Conservation (phyloP, 169 alveolate genomes). For the Cryptosporidium sp. region DNA sequence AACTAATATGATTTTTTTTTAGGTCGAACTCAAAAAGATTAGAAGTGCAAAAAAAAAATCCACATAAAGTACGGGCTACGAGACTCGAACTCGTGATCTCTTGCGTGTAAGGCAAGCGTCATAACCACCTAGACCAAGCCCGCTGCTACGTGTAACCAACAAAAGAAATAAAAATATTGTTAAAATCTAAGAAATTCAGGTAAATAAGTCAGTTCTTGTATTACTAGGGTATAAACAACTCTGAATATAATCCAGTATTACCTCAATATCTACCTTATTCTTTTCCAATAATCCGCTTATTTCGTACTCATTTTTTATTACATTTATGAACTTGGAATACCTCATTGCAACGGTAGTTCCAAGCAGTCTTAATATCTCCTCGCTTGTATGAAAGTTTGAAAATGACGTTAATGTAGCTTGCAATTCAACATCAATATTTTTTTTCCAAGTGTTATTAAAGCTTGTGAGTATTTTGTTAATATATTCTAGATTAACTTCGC, state of each 20-base stretch:
- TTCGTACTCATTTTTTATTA: neutral
- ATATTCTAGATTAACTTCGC: constrained; percentile 4
- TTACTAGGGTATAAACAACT: constrained; percentile 33
- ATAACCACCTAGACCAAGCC: constrained; percentile 78
- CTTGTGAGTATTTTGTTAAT: neutral
- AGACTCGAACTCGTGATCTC: constrained; percentile 78
- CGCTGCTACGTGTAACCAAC: constrained; percentile 2
- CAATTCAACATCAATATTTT: constrained; percentile 32
- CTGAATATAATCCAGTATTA: constrained; percentile 44
- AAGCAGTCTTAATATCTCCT: constrained; percentile 47
- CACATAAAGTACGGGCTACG: constrained; percentile 73
- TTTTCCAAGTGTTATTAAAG: constrained; percentile 36
- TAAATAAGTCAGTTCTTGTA: neutral
- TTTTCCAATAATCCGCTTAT: neutral
- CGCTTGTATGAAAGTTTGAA: constrained; percentile 50
- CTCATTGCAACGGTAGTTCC: constrained; percentile 45
- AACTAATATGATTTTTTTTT: neutral
- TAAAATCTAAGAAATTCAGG: neutral
- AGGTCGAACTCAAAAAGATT: no score
- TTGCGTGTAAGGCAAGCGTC: constrained; percentile 78
- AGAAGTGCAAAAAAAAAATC: no score
- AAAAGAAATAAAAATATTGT: neutral
- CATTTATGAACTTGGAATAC: constrained; percentile 35
- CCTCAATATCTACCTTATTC: constrained; percentile 17
- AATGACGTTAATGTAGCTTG: constrained; percentile 36